Evolutionary conservation across 2,329 filamentous ascomycete species (phyloP), one percentile per base, ranked within the genome.

Genomic region (Blastomyces parvus): DNA sequence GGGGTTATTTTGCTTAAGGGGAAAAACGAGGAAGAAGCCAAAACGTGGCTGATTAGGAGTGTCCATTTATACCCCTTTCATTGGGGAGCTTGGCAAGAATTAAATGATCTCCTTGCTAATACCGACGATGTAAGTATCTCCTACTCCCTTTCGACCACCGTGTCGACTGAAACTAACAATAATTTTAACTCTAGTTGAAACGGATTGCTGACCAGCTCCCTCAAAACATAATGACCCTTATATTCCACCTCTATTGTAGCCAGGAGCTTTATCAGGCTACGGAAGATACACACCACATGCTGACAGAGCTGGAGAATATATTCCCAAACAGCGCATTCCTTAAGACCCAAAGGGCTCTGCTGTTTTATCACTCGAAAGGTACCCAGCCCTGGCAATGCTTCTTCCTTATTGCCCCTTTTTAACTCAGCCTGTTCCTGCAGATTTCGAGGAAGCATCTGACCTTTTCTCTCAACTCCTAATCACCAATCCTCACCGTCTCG

Each of bases 41-140:
- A 93, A 75, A 85, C 89, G 66, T 96, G 89, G 83, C 82, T 99
- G n/a, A 81, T 97, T 60, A 84, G 86, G 66, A 96, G 92, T 71
- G 90, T 97, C 11, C 89, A 95, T 73, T 79, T 91, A 50, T 96
- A 91, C 70, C 90, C 91, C 0, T 96, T 92, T 84, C 96, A 97
- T 72, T 99, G 94, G 94, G 91, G 91, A 8, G 92, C 91, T 66
- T 99, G 94, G 94, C 83, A 94, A 64, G 94, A 99, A 77, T 84
- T 99, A 74, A 90, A 89, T 3, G 87, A 87, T 48, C 81, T 97
- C 33, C 84, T 96, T 64, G 85, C 86, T 44, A 86, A 88, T 42
- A 83, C 88, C 9, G 91, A 97, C 74, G 90, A 96, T 76, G 88
- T 94, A 76, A 76, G 86, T 79, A 38, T 66, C 30, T 42, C 42